These are phyloP conservation scores for Penicillium diatomitis DNA, from an alignment of 495 filamentous ascomycete species.

Conservation along the genomic window DNA sequence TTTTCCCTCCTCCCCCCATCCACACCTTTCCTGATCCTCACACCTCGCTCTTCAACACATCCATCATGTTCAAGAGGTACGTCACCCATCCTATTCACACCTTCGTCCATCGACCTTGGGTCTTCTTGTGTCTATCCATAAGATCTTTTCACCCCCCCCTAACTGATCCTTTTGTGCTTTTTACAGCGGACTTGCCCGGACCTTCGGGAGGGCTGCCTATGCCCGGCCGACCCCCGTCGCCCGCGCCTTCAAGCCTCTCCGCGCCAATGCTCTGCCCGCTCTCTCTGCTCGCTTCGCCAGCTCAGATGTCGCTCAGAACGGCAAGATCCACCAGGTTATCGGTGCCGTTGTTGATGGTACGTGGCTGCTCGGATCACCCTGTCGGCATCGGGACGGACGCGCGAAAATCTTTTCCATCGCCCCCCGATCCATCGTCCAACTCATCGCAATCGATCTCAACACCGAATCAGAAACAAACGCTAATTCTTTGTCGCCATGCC, in stretches of 20 bases:
- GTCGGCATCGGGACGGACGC: conserved; percentile 13
- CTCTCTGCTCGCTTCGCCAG: conserved; percentile 62
- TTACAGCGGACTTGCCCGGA: conserved; percentile 65
- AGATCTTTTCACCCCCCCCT: conserved; percentile 34
- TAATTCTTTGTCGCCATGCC: conserved; percentile 29
- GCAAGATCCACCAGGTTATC: conserved; percentile 83
- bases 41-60: conserved; percentile 43
- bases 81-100: conserved; percentile 26
- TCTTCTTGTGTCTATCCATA: neutral
- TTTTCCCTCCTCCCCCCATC: conserved; percentile 22
- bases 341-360: conserved; percentile 63
- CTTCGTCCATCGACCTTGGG: conserved; percentile 25
- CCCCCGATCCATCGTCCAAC: conserved; percentile 23
- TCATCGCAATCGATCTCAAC: conserved; percentile 30
- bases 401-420: conserved; percentile 40
- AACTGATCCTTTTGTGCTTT: conserved; percentile 21
- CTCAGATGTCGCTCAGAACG: conserved; percentile 51
- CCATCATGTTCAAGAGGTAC: conserved; percentile 88
- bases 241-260: conserved; percentile 59
- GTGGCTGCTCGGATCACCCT: conserved; percentile 24
- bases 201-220: conserved; percentile 67
- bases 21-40: conserved; percentile 25
- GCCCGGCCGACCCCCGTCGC: conserved; percentile 58
- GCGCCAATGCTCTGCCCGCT: conserved; percentile 49
- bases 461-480: conserved; percentile 21